phyloP scores from a whole-genome alignment of 2,329 filamentous ascomycete species.

The Bipolaris oryzae region DNA sequence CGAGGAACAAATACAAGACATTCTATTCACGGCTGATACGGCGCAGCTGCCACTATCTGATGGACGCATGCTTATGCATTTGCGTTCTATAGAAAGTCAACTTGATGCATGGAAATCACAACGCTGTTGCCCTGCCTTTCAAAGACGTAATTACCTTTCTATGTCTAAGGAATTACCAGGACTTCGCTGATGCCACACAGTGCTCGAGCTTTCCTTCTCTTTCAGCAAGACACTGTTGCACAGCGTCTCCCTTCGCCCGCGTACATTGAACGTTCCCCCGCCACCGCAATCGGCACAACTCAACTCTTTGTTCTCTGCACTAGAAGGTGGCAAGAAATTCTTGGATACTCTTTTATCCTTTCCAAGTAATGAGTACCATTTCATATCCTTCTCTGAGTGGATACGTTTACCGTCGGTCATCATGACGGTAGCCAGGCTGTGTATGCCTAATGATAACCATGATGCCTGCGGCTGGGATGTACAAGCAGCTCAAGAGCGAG shows the following conservation, averaged over 20 bases:
- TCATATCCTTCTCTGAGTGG: constrained; percentile 44
- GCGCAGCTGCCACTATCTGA: constrained; percentile 33
- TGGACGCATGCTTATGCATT: constrained; percentile 36
- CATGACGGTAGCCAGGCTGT: constrained; percentile 37
- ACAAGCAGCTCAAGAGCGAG: constrained; percentile 39
- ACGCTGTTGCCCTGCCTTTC: constrained; percentile 15
- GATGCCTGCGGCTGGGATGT: constrained; percentile 37
- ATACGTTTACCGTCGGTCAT: constrained; percentile 40
- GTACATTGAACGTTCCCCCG: neutral
- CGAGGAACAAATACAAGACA: constrained; percentile 43
- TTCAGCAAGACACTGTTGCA: constrained; percentile 39
- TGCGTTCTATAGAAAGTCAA: constrained; percentile 36
- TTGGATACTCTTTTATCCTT: constrained; percentile 74
- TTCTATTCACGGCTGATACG: constrained; percentile 30
- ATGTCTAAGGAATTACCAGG: too few species aligned
- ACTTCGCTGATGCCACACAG: constrained; percentile 14
- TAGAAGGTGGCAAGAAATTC: constrained; percentile 69
- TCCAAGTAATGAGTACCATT: constrained; percentile 61
- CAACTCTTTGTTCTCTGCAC: constrained; percentile 31
- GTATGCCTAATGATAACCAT: constrained; percentile 35
- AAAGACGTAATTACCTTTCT: constrained; percentile 24
- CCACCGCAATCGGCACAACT: constrained; percentile 23
- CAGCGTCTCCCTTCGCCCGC: constrained; percentile 32
- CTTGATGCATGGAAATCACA: constrained; percentile 35
- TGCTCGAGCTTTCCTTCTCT: constrained; percentile 35